Base-by-base conservation (phyloP, 768 basidiomycete genomes). In the Termitomyces sp. region DNA sequence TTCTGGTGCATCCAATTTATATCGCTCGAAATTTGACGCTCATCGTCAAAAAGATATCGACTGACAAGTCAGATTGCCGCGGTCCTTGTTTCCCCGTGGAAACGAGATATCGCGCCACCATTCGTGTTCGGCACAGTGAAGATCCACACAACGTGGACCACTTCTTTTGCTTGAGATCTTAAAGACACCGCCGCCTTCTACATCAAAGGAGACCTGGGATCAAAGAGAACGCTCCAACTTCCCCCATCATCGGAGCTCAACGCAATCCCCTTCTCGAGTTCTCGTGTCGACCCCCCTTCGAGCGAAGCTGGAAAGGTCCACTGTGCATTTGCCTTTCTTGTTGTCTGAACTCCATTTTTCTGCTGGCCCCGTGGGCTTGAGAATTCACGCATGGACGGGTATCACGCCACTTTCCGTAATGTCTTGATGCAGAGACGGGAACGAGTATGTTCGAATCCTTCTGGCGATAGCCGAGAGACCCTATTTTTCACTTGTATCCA, bases 201-300 rank as follows among this genome's bases (percentile, higher is more conserved):
- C 38, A 48, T 36, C 22, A 40, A 55, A 48, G 2, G 15, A 4
- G 8, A 35, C 16, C 36, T 39, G 20, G 48, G 35, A 48, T 24
- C 12, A 28, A n/a, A 20, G 44, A 56, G 40, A 55, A 32, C n/a
- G 9, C 38, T 3, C 16, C 11, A 36, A 49, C 22, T 55, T 60
- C 59, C 58, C 28, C 46, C 59, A 60, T 60, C 59, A 60, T 55
- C 54, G 52, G 59, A 60, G 42, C 12, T 32, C 42, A 44, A 39
- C 12, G 5, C n/a, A 33, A 32, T 12, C 36, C 15, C 32, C 24
- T 54, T 60, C 53, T 16, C 6, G 33, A 60, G 22, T 39, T 55
- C 59, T 55, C 45, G n/a, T 55, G 39, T 22, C 20, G 42, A 22
- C 48, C 22, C 58, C 13, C 45, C 42, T 22, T 33, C 16, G 56